These are phyloP conservation scores for Capronia americana DNA, from an alignment of 2,329 filamentous ascomycete species.

Conservation along the genomic window DNA sequence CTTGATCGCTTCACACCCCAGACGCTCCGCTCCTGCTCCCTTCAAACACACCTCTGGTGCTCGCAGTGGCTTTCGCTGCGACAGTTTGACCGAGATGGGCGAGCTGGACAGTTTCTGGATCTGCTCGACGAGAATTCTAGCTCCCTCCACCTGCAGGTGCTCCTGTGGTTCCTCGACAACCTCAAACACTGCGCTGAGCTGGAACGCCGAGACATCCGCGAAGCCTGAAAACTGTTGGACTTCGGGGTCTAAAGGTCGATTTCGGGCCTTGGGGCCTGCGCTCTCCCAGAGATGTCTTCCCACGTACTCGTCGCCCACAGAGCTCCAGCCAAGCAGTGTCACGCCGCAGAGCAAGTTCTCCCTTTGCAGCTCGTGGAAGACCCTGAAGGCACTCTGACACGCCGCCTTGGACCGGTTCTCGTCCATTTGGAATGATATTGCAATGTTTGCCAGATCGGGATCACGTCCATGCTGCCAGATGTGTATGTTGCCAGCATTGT, in stretches of 20 bases:
- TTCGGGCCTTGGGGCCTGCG: background rate
- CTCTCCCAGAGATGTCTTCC: constrained; percentile 16
- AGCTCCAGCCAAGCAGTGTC: constrained; percentile 17
- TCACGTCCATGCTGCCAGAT: constrained; percentile 12
- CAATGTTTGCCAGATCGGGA: constrained; percentile 15
- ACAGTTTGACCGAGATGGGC: constrained; percentile 1
- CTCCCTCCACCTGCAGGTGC: constrained; percentile 5
- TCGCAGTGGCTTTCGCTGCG: constrained; percentile 4
- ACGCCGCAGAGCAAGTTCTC: constrained; percentile 16
- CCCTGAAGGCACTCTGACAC: constrained; percentile 15
- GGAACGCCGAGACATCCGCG: constrained; percentile 9
- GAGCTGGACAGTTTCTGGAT: constrained; percentile 2
- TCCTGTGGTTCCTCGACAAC: background rate
- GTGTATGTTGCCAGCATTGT: constrained; percentile 19
- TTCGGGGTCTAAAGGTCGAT: background rate
- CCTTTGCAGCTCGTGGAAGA: constrained; percentile 15
- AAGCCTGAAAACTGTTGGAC: constrained; percentile 18
- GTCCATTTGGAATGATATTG: constrained; percentile 21
- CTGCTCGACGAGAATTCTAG: constrained; percentile 7
- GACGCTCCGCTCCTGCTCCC: constrained; percentile 1
- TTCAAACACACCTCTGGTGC: constrained; percentile 11
- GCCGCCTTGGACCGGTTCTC: constrained; percentile 5
- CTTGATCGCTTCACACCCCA: constrained; percentile 11
- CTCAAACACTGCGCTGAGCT: constrained; percentile 16
- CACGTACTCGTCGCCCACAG: constrained; percentile 1